Percentiles rank a stretch among this genome's conserved stretches.
Evolutionary conservation across 805 yeast species (phyloP).

Genomic region (Metschnikowia rubicola): DNA sequence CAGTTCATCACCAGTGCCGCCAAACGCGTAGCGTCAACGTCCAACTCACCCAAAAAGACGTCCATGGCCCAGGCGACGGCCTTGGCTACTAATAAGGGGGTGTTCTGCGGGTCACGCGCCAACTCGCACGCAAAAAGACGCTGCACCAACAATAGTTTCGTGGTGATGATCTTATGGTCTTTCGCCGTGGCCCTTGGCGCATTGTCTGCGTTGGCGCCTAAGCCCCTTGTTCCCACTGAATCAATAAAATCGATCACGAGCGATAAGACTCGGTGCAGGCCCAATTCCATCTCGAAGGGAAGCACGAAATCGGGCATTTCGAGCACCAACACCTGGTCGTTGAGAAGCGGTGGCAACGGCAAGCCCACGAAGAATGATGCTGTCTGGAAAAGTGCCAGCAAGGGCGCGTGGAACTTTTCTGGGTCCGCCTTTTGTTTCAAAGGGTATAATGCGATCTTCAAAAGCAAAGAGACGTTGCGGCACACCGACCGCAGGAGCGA

Average conservation of each 20-base stretch:
- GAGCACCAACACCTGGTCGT: slow-evolving; percentile 62
- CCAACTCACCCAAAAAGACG: slow-evolving; percentile 49
- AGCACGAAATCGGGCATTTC: slow-evolving; percentile 58
- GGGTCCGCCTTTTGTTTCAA: slow-evolving; percentile 14
- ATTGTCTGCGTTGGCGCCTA: slow-evolving; percentile 41
- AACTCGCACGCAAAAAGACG: slow-evolving; percentile 46
- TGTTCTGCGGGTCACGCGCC: slow-evolving; percentile 24
- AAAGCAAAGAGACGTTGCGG: slow-evolving; percentile 51
- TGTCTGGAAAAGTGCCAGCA: slow-evolving; percentile 36
- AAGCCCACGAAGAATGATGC: slow-evolving; percentile 45
- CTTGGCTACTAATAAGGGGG: slow-evolving; percentile 37
- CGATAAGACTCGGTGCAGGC: slow-evolving; percentile 37
- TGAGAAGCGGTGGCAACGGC: slow-evolving; percentile 44
- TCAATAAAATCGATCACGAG: slow-evolving; percentile 47
- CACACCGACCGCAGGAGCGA: slow-evolving; percentile 62
- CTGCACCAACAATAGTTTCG: slow-evolving; percentile 60
- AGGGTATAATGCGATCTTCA: slow-evolving; percentile 37
- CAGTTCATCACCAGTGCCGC: slow-evolving; percentile 58
- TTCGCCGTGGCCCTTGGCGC: slow-evolving; percentile 33
- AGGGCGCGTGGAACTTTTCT: slow-evolving; percentile 25
- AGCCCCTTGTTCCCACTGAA: slow-evolving; percentile 54
- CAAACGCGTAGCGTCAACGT: slow-evolving; percentile 58
- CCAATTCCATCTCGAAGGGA: slow-evolving; percentile 38
- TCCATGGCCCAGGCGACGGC: slow-evolving; percentile 57
- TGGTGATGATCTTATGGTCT: slow-evolving; percentile 52